Evolutionary conservation across 23 red algal species (phyloP), one percentile per base, ranked within the genome.

Genomic region (Gracilariopsis chorda): DNA sequence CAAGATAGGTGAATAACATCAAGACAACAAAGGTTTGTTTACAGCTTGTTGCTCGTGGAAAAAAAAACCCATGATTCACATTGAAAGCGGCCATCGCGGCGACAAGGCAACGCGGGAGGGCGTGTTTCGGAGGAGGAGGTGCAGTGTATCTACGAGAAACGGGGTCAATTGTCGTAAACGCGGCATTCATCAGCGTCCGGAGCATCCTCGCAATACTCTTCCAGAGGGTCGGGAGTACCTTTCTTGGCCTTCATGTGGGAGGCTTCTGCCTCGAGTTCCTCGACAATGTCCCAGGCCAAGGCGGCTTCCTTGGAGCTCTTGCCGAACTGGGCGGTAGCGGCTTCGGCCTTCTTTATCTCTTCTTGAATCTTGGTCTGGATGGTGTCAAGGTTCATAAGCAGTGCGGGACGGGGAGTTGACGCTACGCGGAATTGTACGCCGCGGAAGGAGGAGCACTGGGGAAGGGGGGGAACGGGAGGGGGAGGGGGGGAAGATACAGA

Each of bases 101-200:
- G n/a, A n/a, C n/a, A n/a, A n/a, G n/a, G n/a, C n/a, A n/a, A n/a
- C n/a, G n/a, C n/a, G n/a, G n/a, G n/a, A n/a, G n/a, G n/a, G n/a
- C n/a, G n/a, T n/a, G n/a, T n/a, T n/a, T n/a, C n/a, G n/a, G n/a
- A n/a, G n/a, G n/a, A n/a, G n/a, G n/a, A n/a, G n/a, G n/a, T n/a
- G n/a, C n/a, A n/a, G n/a, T n/a, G n/a, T n/a, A n/a, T n/a, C n/a
- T n/a, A n/a, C n/a, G n/a, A n/a, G 84, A 32, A 4, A 11, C 30
- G 55, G 44, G 32, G 40, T 86, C 91, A 98, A 80, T 98, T 81
- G 40, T 98, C 95, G 49, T 98, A 98, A 12, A 83, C 80, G 78
- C 97, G 88, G 85, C 97, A 99, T 69, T 99, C 97, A 33, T 99
- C 97, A 16, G 97, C 97, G 39, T 99, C 97, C 13, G 97, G 97